Evolutionary conservation across 2,329 filamentous ascomycete species (phyloP).

Genomic region (Chalara sp.): DNA sequence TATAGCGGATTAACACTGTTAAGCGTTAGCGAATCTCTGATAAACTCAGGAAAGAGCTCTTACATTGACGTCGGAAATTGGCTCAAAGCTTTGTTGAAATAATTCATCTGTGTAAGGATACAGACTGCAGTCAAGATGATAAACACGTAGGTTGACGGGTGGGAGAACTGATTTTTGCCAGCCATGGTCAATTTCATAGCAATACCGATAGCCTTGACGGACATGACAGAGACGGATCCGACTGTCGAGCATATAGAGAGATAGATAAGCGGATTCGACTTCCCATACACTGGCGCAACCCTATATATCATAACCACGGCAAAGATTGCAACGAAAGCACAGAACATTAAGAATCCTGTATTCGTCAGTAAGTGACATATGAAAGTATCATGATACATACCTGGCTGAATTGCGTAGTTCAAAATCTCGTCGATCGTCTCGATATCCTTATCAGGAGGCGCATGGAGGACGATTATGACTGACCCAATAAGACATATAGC

Average conservation of each 20-base stretch:
- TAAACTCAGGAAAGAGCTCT: slow-evolving; percentile 29
- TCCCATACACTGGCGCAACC: slow-evolving; percentile 81
- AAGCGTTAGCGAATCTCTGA: slow-evolving; percentile 5
- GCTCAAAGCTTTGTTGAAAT: slow-evolving; percentile 97
- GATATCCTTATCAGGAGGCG: slow-evolving; percentile 88
- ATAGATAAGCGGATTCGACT: slow-evolving; percentile 92
- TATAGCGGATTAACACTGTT: slow-evolving; percentile 68
- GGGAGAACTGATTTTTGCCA: slow-evolving; percentile 91
- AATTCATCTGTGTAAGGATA: slow-evolving; percentile 99
- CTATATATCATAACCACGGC: slow-evolving; percentile 94
- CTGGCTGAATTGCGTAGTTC: slow-evolving; percentile 81
- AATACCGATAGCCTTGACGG: slow-evolving; percentile 96
- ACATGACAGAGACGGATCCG: slow-evolving; percentile 97
- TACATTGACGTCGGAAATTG: slow-evolving; percentile 98
- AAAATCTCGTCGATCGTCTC: slow-evolving; percentile 88
- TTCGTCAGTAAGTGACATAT: no score
- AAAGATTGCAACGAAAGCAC: slow-evolving; percentile 71
- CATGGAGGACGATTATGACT: slow-evolving; percentile 95
- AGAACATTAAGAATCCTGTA: slow-evolving; percentile 84
- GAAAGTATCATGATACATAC: slow-evolving; percentile 38
- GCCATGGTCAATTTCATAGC: slow-evolving; percentile 90
- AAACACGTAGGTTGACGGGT: slow-evolving; percentile 96
- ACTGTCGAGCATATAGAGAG: slow-evolving; percentile 97
- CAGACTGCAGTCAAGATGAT: slow-evolving; percentile 88
- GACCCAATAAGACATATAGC: slow-evolving; percentile 94